phyloP scores from a whole-genome alignment of 75 land plant species.

The Pinus tabuliformis region DNA sequence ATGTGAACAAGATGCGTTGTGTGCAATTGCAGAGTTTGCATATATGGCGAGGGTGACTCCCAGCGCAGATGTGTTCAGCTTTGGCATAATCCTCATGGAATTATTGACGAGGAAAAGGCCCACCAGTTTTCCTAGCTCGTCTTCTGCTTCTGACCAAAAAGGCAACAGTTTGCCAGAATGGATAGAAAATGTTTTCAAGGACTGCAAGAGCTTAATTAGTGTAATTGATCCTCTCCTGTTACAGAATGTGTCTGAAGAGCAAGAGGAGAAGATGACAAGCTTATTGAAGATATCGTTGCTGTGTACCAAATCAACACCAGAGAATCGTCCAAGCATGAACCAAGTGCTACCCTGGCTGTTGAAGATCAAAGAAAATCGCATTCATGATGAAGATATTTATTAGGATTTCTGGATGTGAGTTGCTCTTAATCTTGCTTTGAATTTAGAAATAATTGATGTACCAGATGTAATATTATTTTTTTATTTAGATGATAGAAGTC shows the following conservation, averaged over 20 bases:
- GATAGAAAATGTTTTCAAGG: constrained; percentile 20
- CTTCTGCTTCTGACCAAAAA: constrained; percentile 8
- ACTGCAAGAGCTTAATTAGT: constrained; percentile 12
- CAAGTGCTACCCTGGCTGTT: constrained; percentile 9
- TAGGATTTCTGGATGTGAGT: too few relatives aligned
- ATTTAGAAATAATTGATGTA: too few relatives aligned
- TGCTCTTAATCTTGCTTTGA: too few relatives aligned
- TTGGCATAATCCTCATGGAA: constrained; percentile 56
- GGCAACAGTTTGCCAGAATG: constrained; percentile 36
- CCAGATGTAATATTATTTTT: too few relatives aligned
- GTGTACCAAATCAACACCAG: constrained; percentile 9
- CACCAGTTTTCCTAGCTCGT: constrained; percentile 17
- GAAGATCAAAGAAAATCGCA: not conserved
- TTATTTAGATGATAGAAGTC: too few relatives aligned
- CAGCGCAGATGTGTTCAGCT: constrained; percentile 69
- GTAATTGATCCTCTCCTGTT: constrained; percentile 30
- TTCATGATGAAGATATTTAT: not conserved
- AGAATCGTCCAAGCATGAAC: constrained; percentile 17
- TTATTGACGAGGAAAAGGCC: constrained; percentile 52
- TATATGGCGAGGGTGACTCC: constrained; percentile 53
- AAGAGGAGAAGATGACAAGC: constrained; percentile 14
- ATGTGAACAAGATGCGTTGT: not conserved
- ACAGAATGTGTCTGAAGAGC: not conserved
- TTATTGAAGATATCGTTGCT: constrained; percentile 11
- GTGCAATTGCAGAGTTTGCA: constrained; percentile 35